Evolutionary conservation across 2,329 filamentous ascomycete genomes (phyloP).

Genomic region (Trichoderma sp.): DNA sequence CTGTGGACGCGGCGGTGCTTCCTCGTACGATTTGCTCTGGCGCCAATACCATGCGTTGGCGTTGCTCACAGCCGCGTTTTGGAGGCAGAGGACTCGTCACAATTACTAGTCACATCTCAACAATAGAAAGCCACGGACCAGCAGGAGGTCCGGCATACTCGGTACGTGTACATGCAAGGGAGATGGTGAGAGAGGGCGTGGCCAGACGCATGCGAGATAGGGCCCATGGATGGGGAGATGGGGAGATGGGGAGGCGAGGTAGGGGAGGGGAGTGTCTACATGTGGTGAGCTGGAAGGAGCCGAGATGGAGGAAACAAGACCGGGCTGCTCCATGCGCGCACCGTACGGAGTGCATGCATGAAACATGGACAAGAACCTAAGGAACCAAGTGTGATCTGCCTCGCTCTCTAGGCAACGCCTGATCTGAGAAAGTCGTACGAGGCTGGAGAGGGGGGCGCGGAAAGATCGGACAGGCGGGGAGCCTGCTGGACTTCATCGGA

Average conservation of each 20-base stretch:
- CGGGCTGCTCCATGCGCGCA: background rate
- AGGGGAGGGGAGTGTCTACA: background rate
- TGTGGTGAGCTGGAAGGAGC: background rate
- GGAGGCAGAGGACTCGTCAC: conserved; percentile 6
- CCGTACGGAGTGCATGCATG: background rate
- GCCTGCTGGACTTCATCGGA: conserved; percentile 20
- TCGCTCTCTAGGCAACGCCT: background rate
- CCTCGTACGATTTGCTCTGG: background rate
- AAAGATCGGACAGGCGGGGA: conserved; percentile 19
- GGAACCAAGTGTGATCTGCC: background rate
- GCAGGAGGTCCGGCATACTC: background rate
- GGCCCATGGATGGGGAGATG: background rate
- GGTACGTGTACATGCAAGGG: conserved; percentile 7
- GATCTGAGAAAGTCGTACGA: background rate
- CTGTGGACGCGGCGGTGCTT: background rate
- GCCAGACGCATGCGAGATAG: conserved; percentile 4
- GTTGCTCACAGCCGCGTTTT: conserved; percentile 2
- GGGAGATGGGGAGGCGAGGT: background rate
- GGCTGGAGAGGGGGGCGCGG: conserved; percentile 10
- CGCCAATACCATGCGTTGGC: background rate
- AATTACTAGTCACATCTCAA: conserved; percentile 16
- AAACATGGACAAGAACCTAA: background rate
- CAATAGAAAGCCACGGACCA: conserved; percentile 1
- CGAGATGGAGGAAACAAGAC: conserved; percentile 9
- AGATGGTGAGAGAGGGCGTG: background rate